Evolutionary conservation across 2,329 filamentous ascomycete genomes (phyloP).

Genomic region (Ceratocystis papillata): DNA sequence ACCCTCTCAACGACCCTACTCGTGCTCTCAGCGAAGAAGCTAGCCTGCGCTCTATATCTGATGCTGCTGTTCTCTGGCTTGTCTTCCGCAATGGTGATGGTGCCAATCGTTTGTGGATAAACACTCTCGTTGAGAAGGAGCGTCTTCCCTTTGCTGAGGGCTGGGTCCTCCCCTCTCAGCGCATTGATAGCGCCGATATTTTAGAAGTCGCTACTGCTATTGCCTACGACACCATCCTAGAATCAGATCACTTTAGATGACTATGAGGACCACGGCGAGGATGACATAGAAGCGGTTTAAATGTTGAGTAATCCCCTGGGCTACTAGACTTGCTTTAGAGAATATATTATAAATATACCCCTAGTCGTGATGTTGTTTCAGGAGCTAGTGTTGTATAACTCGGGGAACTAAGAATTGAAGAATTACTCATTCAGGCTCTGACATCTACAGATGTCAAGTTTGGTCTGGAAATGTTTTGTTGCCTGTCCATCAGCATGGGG

Average conservation of each 20-base stretch:
- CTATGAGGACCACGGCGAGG: too few relatives aligned
- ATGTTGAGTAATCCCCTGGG: too few relatives aligned
- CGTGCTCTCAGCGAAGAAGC: slow-evolving; percentile 24
- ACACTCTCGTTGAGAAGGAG: slow-evolving; percentile 25
- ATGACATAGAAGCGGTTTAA: too few relatives aligned
- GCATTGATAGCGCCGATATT: slow-evolving; percentile 5
- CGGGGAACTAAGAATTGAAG: too few relatives aligned
- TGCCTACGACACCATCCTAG: slow-evolving; percentile 2
- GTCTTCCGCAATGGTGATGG: slow-evolving; percentile 26
- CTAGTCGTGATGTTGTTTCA: too few relatives aligned
- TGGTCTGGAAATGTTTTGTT: too few relatives aligned
- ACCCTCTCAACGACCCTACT: slow-evolving; percentile 27
- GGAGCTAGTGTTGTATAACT: too few relatives aligned
- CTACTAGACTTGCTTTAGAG: too few relatives aligned
- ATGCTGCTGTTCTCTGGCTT: slow-evolving; percentile 27
- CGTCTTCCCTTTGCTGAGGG: slow-evolving; percentile 23
- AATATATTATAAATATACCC: too few relatives aligned
- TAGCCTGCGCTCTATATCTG: slow-evolving; percentile 26
- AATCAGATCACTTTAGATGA: not conserved
- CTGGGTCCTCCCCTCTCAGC: slow-evolving; percentile 12
- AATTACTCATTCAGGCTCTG: too few relatives aligned
- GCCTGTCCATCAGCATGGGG: too few relatives aligned
- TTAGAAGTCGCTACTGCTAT: slow-evolving; percentile 11
- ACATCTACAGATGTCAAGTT: too few relatives aligned
- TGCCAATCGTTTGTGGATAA: slow-evolving; percentile 26